Evolutionary conservation across 2,329 filamentous ascomycete species (phyloP), one percentile per base, ranked within the genome.

Genomic region (Endoconidiophora polonica): DNA sequence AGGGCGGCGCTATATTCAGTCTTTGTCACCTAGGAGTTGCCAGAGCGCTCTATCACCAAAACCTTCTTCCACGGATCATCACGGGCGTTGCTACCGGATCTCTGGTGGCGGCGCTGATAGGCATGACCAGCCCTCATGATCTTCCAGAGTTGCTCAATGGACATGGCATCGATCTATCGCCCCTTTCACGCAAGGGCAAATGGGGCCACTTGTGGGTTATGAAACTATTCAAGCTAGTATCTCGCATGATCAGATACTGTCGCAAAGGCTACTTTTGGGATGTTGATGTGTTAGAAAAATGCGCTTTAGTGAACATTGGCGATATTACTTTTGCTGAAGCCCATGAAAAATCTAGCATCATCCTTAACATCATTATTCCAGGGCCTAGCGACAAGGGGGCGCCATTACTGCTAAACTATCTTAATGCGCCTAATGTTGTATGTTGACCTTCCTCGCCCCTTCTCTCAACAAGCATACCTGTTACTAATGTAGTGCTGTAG

Each of bases 241-340:
- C 85, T 24, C 77, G 86, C 44, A 60, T 83, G 7, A 69, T 68
- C 49, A 74, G 87, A 43, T 87, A 90, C 59, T 70, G 80, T 46
- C 70, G 70, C 38, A 81, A 88, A 57, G 87, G 87, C 0, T 86
- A 93, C 59, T 83, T 94, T 53, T 72, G 94, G 26, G 87, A 95
- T 61, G 77, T 86, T 3, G 77, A 74, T 39, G 81, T 93, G 7
- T 66, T 96, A 43, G 86, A 93, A 60, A 77, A 88, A 52, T 90
- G 86, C 57, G 82, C 95, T 12, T 75, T 82, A 52, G 78, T 81
- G 12, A 94, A 94, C 57, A 79, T 94, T 12, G 88, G 87, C 7
- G 83, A 94, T 58, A 62, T 94, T 54, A 95, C 88, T 0, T 96
- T 96, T 59, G 86, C 93, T 63, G 90, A 95, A 65, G 90, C 90